Conservation (phyloP, 163 green algal genomes). For the Chloromonas sp. region DNA sequence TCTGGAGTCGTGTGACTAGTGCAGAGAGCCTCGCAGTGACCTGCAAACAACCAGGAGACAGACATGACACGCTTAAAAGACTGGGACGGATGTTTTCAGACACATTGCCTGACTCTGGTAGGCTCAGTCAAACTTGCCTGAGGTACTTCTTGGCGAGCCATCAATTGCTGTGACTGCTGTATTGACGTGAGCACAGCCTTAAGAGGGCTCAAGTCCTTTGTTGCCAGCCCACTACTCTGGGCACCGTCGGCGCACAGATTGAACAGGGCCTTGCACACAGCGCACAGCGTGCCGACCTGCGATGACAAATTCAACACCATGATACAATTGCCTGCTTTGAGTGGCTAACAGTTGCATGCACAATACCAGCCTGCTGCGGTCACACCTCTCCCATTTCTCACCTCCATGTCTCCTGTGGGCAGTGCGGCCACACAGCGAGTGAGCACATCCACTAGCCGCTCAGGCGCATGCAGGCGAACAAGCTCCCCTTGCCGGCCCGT, state of each 20-base stretch:
- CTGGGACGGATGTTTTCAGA: too few relatives aligned
- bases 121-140: not conserved
- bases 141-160: conserved; percentile 1
- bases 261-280: conserved; percentile 43
- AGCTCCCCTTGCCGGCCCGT: conserved; percentile 11
- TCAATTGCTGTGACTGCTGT: not conserved
- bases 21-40: not conserved
- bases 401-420: too few relatives aligned
- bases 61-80: too few relatives aligned
- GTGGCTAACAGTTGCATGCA: too few relatives aligned
- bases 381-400: too few relatives aligned
- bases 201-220: not conserved
- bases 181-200: not conserved
- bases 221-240: not conserved
- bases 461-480: conserved; percentile 7
- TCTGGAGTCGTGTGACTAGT: not conserved
- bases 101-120: too few relatives aligned
- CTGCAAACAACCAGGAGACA: not conserved
- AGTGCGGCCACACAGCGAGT: conserved; percentile 5
- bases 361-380: too few relatives aligned
- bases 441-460: conserved; percentile 27
- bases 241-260: conserved; percentile 26
- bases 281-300: conserved; percentile 28
- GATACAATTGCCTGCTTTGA: too few relatives aligned
- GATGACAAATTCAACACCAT: too few relatives aligned